A percentile compares a stretch with the other conserved stretches of the same genome.
phyloP scores from a whole-genome alignment of 345 rosid genomes.

The Psidium friedrichsthalianum region DNA sequence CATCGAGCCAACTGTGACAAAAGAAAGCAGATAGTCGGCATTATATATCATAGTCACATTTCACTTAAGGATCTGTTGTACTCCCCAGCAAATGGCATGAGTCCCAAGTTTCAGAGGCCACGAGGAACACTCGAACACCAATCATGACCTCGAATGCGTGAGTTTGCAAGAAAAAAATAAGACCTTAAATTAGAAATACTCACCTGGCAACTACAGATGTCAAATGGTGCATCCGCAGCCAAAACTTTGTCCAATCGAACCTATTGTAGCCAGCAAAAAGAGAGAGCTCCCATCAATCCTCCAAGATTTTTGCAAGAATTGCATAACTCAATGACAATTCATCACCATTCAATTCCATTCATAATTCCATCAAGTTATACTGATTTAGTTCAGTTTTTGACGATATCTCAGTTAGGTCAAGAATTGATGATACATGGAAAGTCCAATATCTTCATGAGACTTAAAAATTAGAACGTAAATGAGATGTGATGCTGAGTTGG shows the following conservation, averaged over 20 bases:
- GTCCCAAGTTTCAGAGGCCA: neutral
- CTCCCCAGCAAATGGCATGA: neutral
- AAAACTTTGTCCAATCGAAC: conserved; percentile 73
- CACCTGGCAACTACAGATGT: conserved; percentile 98
- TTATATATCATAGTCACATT: neutral
- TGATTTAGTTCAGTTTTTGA: neutral
- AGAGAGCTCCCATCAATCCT: neutral
- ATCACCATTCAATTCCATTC: neutral
- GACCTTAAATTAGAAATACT: neutral
- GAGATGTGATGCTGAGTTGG: neutral
- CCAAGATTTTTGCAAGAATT: neutral
- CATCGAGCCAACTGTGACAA: neutral
- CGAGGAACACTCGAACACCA: neutral
- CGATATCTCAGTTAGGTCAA: neutral
- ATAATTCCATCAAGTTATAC: neutral
- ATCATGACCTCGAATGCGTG: neutral
- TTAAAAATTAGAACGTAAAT: neutral
- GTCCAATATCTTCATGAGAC: neutral
- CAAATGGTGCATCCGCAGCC: conserved; percentile 92
- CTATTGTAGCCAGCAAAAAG: conserved; percentile 27
- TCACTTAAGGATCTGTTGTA: neutral
- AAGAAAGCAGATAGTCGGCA: neutral
- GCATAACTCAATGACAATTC: neutral
- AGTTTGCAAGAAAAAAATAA: neutral
- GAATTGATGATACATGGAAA: neutral